A percentile compares a stretch with the other conserved stretches of the same genome.
These are phyloP conservation scores for Paramecium caudatum DNA, from an alignment of 73 alveolate species.

Conservation along the genomic window DNA sequence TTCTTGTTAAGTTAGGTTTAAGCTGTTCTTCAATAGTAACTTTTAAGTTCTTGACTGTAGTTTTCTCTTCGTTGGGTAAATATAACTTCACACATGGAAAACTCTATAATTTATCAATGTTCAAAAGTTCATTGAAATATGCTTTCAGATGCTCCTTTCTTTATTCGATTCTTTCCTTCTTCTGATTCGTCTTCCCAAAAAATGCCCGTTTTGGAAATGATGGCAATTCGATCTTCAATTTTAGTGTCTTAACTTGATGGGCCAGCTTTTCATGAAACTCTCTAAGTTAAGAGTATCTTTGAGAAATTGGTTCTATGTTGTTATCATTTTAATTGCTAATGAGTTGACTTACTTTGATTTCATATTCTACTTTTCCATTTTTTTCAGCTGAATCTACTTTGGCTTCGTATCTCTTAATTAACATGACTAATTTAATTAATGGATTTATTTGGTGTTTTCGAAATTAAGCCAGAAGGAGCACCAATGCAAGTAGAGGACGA, in stretches of 20 bases:
- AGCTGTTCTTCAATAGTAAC: too few relatives aligned
- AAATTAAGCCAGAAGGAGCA: background rate
- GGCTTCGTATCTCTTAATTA: too few relatives aligned
- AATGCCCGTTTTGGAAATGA: background rate
- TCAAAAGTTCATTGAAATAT: conserved; percentile 49
- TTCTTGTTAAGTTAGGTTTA: too few relatives aligned
- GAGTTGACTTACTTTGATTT: background rate
- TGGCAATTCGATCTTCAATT: background rate
- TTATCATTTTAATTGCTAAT: too few relatives aligned
- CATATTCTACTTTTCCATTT: conserved; percentile 29
- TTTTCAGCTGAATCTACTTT: too few relatives aligned
- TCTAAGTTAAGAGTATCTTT: too few relatives aligned
- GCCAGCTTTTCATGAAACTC: too few relatives aligned
- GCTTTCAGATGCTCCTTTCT: background rate
- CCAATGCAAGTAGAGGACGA: background rate
- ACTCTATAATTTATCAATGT: conserved; percentile 3
- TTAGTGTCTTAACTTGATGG: too few relatives aligned
- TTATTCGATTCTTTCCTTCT: background rate
- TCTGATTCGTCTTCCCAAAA: conserved; percentile 28
- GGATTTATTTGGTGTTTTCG: conserved; percentile 71
- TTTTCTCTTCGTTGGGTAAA: conserved; percentile 14
- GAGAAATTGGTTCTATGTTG: too few relatives aligned
- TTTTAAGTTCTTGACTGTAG: too few relatives aligned
- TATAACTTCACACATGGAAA: conserved; percentile 21
- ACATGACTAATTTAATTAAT: conserved; percentile 66